Base-by-base conservation (phyloP, 208 protist genomes). In the Acanthamoeba rhysodes region DNA sequence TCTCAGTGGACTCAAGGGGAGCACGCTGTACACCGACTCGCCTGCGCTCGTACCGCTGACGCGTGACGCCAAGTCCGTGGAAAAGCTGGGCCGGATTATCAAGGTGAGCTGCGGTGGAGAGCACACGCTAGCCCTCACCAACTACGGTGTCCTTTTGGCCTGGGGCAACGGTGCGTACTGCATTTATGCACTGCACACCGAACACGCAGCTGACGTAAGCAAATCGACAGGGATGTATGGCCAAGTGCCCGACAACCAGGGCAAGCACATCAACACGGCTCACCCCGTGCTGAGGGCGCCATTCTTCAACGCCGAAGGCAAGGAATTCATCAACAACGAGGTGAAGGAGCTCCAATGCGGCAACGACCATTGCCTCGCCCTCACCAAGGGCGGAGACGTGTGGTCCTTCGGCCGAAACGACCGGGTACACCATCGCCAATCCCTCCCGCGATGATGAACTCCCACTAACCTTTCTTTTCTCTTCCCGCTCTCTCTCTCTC, bases 361-460 rank as follows among this genome's bases (percentile, higher is more conserved):
- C 18, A 59, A 14, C 16, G 78, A 87, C 22, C 78, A 87, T 29
- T 87, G 78, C 50, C 10, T 87, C 24, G 78, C 78, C 10, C 78
- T 87, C 24, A 87, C 78, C 48, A 87, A 87, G 48, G 16, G 8
- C 2, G 78, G 78, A 0, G 78, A 87, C n/a, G 78, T 87, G 4
- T 87, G 78, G 78, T 62, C 78, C 48, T 87, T 87, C 57, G 78
- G 78, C 48, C 78, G 78, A n/a, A 87, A 87, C 48, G 78, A 87
- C 41, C 78, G 78, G 27, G 78, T 87, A 59, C 78, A 20, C 12
- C 29, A n/a, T n/a, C 32, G 37, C 37, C 37, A 41, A 41, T 41
- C 37, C 37, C n/a, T 74, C 50, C 45, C 10, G 22, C n/a, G n/a
- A n/a, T n/a, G 16, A 24, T 22, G 20, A 22, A 22, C 4, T 10